Base-by-base conservation (phyloP, 176 grass and related monocot genomes). In the Raddia guianensis region DNA sequence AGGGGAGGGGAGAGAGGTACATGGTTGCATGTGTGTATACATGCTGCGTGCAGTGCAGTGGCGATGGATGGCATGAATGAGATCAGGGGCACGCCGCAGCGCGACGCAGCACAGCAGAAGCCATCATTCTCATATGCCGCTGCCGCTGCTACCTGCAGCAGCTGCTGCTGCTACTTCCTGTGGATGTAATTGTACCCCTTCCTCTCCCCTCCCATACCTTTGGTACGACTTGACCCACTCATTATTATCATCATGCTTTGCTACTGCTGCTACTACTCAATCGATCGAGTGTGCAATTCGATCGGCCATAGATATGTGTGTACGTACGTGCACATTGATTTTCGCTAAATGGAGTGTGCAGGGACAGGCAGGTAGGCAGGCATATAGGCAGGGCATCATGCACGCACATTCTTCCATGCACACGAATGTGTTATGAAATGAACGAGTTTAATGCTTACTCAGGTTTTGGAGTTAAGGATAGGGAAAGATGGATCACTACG, bases 91-190 rank as follows among this genome's bases (percentile, higher is more conserved):
- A 40, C 1, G 20, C 2, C n/a, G n/a, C n/a, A n/a, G 10, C 3
- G 37, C 37, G n/a, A n/a, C n/a, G n/a, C 81, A 80, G 55, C 79
- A 62, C 68, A 87, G 71, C n/a, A 87, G 82, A n/a, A n/a, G 83
- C 74, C 70, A 89, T 89, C 82, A 85, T 80, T 85, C 87, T 80
- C 76, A 63, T 80, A 75, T n/a, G n/a, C n/a, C n/a, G n/a, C n/a
- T n/a, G n/a, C n/a, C n/a, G n/a, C n/a, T n/a, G n/a, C n/a, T n/a
- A n/a, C n/a, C n/a, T n/a, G n/a, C n/a, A n/a, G n/a, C n/a, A n/a
- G n/a, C n/a, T n/a, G n/a, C n/a, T n/a, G n/a, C n/a, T n/a, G n/a
- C n/a, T n/a, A n/a, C n/a, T n/a, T n/a, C n/a, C n/a, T n/a, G n/a
- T n/a, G n/a, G n/a, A n/a, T n/a, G n/a, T n/a, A n/a, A n/a, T n/a